A percentile compares a stretch with the other conserved stretches of the same genome.
phyloP scores from a whole-genome alignment of 305 asterid genomes.

The Solanum hybrid region DNA sequence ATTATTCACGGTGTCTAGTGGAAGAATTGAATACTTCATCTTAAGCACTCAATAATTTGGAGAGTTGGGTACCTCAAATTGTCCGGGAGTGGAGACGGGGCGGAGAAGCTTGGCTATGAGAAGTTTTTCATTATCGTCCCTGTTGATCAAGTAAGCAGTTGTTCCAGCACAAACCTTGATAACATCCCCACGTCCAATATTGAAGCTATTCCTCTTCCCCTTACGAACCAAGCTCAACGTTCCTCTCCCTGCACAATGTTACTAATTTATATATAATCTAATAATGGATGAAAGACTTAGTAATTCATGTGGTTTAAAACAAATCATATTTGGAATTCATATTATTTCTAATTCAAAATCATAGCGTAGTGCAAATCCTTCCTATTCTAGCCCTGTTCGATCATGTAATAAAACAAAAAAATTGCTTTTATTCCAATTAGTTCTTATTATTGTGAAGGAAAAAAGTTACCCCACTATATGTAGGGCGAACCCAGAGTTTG shows the following conservation, averaged over 20 bases:
- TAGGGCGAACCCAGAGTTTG: neutral
- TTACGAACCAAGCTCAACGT: slow-evolving; percentile 24
- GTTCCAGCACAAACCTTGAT: slow-evolving; percentile 47
- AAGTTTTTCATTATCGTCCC: slow-evolving; percentile 27
- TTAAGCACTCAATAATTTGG: no score
- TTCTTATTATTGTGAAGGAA: no score
- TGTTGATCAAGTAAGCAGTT: slow-evolving; percentile 43
- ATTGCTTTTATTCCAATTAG: no score
- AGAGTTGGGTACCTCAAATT: slow-evolving; percentile 26
- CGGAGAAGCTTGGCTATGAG: slow-evolving; percentile 38
- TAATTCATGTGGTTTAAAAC: neutral
- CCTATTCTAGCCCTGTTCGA: no score
- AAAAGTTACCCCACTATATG: neutral
- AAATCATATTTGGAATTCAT: neutral
- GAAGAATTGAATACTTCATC: neutral
- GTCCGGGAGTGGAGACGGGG: slow-evolving; percentile 45
- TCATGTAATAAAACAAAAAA: no score
- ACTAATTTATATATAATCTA: no score
- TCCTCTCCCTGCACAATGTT: slow-evolving; percentile 41
- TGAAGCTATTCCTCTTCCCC: slow-evolving; percentile 44
- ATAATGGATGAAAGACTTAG: neutral
- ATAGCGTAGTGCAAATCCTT: no score
- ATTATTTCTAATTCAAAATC: no score
- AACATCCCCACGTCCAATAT: slow-evolving; percentile 43
- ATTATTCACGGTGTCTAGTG: neutral